These are phyloP conservation scores for Conticribra guillardii DNA, from an alignment of 108 stramenopile genomes.

Conservation along the genomic window DNA sequence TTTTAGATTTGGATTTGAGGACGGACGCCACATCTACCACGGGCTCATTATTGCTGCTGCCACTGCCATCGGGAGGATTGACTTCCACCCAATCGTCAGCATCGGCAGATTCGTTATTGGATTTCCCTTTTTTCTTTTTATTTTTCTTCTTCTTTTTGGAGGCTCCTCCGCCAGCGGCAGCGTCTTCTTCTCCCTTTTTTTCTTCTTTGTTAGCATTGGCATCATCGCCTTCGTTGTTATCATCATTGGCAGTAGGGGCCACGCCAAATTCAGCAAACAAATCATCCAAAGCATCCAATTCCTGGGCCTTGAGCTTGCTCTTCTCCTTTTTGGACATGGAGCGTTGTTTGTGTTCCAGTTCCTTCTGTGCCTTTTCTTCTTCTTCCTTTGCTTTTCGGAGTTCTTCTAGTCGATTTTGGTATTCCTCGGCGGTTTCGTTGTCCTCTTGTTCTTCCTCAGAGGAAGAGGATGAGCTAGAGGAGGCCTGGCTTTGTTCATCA, in stretches of 20 bases:
- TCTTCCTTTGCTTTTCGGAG: slow-evolving; percentile 32
- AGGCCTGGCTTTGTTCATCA: slow-evolving; percentile 16
- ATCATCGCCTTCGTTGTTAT: background rate
- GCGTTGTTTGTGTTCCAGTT: slow-evolving; percentile 18
- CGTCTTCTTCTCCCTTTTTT: slow-evolving; percentile 31
- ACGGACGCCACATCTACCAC: slow-evolving; percentile 48
- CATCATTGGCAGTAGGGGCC: background rate
- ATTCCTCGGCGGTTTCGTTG: slow-evolving; percentile 28
- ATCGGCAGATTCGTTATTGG: slow-evolving; percentile 1
- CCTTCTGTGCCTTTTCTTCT: slow-evolving; percentile 38
- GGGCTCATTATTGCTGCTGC: slow-evolving; percentile 6
- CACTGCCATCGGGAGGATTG: slow-evolving; percentile 8
- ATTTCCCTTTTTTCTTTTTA: slow-evolving; percentile 33
- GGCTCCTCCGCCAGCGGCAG: slow-evolving; percentile 3
- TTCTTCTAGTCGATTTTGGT: slow-evolving; percentile 17
- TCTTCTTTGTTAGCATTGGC: slow-evolving; percentile 15
- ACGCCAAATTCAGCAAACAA: slow-evolving; percentile 48
- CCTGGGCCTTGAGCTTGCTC: slow-evolving; percentile 34
- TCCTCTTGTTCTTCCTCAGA: slow-evolving; percentile 22
- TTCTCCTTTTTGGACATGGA: slow-evolving; percentile 47
- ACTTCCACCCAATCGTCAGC: slow-evolving; percentile 44
- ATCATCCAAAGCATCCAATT: slow-evolving; percentile 40
- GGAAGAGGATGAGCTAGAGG: slow-evolving; percentile 28
- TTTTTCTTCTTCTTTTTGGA: slow-evolving; percentile 42
- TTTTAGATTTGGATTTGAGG: slow-evolving; percentile 37